phyloP scores from a whole-genome alignment of 1,284 basidiomycete genomes.

The Cutaneotrichosporon dermatis region DNA sequence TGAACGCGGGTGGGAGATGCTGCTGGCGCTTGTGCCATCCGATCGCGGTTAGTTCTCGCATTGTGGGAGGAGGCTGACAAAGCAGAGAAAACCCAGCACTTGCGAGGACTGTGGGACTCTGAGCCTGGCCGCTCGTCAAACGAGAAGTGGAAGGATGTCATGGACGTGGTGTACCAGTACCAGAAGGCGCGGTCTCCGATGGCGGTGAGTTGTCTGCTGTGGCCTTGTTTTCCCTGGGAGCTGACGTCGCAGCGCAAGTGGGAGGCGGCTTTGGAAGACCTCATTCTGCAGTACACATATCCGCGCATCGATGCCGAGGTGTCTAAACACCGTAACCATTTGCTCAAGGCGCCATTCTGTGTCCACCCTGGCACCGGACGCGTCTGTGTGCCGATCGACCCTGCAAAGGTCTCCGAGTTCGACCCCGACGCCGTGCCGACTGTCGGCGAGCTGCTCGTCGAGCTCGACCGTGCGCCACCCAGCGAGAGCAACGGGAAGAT shows the following conservation, averaged over 20 bases:
- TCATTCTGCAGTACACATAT: slow-evolving; percentile 92
- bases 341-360: slow-evolving; percentile 96
- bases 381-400: slow-evolving; percentile 90
- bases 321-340: slow-evolving; percentile 93
- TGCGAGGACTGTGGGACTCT: slow-evolving; percentile 62
- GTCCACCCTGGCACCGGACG: slow-evolving; percentile 88
- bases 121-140: slow-evolving; percentile 58
- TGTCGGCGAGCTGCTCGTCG: slow-evolving; percentile 71
- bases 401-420: slow-evolving; percentile 70
- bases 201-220: neutral
- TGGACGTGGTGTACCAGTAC: neutral
- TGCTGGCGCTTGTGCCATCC: slow-evolving; percentile 68
- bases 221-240: too few species aligned
- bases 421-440: slow-evolving; percentile 83
- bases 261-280: slow-evolving; percentile 65
- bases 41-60: slow-evolving; percentile 51
- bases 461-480: slow-evolving; percentile 55
- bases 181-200: neutral
- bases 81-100: slow-evolving; percentile 49
- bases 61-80: neutral
- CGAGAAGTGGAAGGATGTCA: slow-evolving; percentile 68
- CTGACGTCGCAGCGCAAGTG: slow-evolving; percentile 28
- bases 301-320: slow-evolving; percentile 96
- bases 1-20: slow-evolving; percentile 66
- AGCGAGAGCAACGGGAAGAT: slow-evolving; percentile 10